These are phyloP conservation scores for Solanum etuberosum DNA, from an alignment of 257 asterid species.

Conservation along the genomic window DNA sequence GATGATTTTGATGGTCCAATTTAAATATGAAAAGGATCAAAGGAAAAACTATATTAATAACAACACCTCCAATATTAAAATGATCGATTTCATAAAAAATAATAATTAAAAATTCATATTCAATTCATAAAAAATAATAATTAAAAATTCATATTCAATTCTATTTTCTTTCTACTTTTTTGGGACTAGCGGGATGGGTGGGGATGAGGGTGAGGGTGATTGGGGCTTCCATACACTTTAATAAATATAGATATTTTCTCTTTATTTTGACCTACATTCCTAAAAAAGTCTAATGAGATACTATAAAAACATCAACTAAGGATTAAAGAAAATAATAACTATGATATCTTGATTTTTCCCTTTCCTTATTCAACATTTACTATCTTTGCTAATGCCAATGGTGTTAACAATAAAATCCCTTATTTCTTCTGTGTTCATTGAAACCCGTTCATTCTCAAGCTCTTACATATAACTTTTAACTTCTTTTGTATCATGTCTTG, in stretches of 20 bases:
- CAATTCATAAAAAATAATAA: too few species aligned
- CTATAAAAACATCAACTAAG: not conserved
- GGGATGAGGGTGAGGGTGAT: too few species aligned
- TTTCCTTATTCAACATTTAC: not conserved
- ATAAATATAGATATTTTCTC: not conserved
- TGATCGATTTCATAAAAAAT: too few species aligned
- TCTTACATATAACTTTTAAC: not conserved
- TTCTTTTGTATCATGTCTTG: not conserved
- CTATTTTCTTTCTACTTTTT: not conserved
- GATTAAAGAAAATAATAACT: too few species aligned
- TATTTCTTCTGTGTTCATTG: not conserved
- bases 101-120: too few species aligned
- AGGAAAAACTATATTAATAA: too few species aligned
- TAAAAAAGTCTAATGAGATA: not conserved
- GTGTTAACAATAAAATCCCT: not conserved
- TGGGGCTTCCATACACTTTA: not conserved
- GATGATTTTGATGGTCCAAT: too few species aligned
- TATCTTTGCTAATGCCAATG: not conserved
- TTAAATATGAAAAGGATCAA: not conserved
- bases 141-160: too few species aligned
- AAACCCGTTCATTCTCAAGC: not conserved
- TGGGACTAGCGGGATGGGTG: not conserved
- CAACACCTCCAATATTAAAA: not conserved
- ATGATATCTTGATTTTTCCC: not conserved
- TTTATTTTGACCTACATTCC: not conserved